Evolutionary conservation across 768 basidiomycete species (phyloP).

Genomic region (Leccinum aurantiacum): DNA sequence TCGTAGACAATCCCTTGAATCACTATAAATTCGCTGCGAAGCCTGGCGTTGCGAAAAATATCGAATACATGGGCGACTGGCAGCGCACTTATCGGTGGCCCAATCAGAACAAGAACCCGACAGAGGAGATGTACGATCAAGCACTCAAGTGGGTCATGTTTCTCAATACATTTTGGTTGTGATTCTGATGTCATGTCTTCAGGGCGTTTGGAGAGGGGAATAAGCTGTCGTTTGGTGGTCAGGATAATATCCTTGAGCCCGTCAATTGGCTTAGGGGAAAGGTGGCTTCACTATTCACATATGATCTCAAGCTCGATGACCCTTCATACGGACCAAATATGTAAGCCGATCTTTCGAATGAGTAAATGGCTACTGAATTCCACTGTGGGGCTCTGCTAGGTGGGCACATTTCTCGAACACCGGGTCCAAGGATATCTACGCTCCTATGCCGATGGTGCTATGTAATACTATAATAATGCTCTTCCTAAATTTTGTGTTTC

Average conservation of each 20-base stretch:
- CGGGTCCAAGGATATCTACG: background rate
- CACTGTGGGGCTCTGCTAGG: conserved; percentile 3
- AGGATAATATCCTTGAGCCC: background rate
- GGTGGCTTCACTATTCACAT: conserved; percentile 15
- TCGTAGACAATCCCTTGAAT: conserved; percentile 14
- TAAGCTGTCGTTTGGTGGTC: background rate
- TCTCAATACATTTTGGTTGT: too few relatives aligned
- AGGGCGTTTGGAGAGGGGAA: conserved; percentile 7
- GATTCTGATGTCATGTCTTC: background rate
- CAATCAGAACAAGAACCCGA: background rate
- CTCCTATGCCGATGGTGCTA: conserved; percentile 5
- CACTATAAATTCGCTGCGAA: conserved; percentile 9
- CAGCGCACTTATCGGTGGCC: conserved; percentile 20
- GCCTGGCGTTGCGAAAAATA: background rate
- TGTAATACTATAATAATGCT: background rate
- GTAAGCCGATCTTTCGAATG: background rate
- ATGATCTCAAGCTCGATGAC: conserved; percentile 9
- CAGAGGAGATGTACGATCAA: conserved; percentile 13
- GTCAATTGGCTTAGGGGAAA: conserved; percentile 19
- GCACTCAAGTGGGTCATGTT: conserved; percentile 10
- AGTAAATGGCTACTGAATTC: background rate
- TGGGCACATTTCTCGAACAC: conserved; percentile 19
- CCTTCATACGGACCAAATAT: conserved; percentile 6
- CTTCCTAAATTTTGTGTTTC: background rate
- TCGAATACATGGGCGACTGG: conserved; percentile 13